Evolutionary conservation across 306 rosid species (phyloP).

Genomic region (Begonia masoniana): DNA sequence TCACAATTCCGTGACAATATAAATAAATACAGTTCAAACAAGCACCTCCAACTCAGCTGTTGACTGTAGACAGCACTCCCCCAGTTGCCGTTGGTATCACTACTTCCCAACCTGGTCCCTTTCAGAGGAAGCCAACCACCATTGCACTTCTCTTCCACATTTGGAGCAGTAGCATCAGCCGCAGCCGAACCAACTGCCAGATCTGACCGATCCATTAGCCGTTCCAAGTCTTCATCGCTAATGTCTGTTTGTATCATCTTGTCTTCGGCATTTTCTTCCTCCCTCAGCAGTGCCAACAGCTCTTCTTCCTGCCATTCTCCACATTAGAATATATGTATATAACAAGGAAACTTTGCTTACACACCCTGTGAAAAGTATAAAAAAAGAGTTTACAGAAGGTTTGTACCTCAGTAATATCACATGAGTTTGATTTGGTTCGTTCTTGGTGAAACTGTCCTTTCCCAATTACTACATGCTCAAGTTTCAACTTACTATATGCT

Average conservation of each 20-base stretch:
- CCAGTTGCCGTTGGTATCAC: constrained; percentile 65
- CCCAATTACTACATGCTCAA: constrained; percentile 89
- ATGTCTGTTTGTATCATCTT: constrained; percentile 63
- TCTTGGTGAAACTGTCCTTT: constrained; percentile 92
- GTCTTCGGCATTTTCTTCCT: constrained; percentile 74
- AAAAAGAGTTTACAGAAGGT: not conserved
- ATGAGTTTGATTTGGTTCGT: constrained; percentile 19
- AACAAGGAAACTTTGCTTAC: too few species aligned
- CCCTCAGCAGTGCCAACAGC: constrained; percentile 50
- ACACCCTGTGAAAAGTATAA: too few species aligned
- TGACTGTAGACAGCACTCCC: constrained; percentile 79
- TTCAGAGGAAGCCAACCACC: constrained; percentile 21
- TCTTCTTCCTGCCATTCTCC: constrained; percentile 23
- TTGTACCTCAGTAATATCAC: constrained; percentile 35
- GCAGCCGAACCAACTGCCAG: constrained; percentile 14
- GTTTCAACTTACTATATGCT: constrained; percentile 96
- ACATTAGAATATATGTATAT: too few species aligned
- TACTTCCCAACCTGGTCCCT: constrained; percentile 99
- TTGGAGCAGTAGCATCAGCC: not conserved
- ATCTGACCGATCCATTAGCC: constrained; percentile 77
- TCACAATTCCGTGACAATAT: not conserved
- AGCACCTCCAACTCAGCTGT: constrained; percentile 22
- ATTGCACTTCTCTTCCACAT: constrained; percentile 1
- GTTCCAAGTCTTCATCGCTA: constrained; percentile 55
- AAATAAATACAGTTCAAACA: too few species aligned